Evolutionary conservation across 2,329 filamentous ascomycete species (phyloP).

Genomic region (Xylaria sp.): DNA sequence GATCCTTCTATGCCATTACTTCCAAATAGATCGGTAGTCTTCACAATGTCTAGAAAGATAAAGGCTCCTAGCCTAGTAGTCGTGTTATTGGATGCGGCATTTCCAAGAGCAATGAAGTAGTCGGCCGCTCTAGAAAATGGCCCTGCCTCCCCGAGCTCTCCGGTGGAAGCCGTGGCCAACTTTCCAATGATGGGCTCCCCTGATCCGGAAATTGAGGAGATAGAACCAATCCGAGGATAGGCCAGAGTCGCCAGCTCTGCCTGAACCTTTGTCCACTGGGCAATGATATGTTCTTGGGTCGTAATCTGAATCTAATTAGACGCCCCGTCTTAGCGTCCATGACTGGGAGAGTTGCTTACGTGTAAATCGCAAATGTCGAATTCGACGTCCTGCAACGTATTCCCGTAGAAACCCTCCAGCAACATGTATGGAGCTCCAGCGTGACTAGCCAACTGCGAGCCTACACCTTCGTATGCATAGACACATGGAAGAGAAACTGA

Average conservation of each 20-base stretch:
- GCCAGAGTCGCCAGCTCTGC: constrained; percentile 41
- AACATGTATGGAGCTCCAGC: constrained; percentile 32
- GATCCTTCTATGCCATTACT: constrained; percentile 6
- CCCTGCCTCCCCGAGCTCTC: constrained; percentile 29
- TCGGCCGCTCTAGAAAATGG: constrained; percentile 41
- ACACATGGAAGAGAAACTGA: constrained; percentile 24
- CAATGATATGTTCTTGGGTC: constrained; percentile 32
- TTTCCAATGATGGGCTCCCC: constrained; percentile 42
- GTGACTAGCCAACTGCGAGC: constrained; percentile 13
- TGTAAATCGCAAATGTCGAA: constrained; percentile 26
- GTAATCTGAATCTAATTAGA: constrained; percentile 19
- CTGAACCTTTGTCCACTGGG: constrained; percentile 36
- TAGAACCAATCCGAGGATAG: constrained; percentile 45
- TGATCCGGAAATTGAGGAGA: constrained; percentile 36
- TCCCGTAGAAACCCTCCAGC: constrained; percentile 34
- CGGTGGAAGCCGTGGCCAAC: constrained; percentile 35
- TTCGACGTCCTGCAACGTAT: constrained; percentile 31
- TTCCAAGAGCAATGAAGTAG: constrained; percentile 43
- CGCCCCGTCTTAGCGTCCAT: constrained; percentile 15
- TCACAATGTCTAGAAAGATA: constrained; percentile 45
- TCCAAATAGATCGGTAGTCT: constrained; percentile 40
- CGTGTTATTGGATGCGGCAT: constrained; percentile 34
- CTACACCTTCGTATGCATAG: constrained; percentile 27
- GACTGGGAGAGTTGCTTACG: constrained; percentile 23
- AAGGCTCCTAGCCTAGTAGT: constrained; percentile 33